Percentiles rank a stretch among this genome's conserved stretches.
These are phyloP conservation scores for Lolium perenne DNA, from an alignment of 176 grass and related monocot species.

Conservation along the genomic window DNA sequence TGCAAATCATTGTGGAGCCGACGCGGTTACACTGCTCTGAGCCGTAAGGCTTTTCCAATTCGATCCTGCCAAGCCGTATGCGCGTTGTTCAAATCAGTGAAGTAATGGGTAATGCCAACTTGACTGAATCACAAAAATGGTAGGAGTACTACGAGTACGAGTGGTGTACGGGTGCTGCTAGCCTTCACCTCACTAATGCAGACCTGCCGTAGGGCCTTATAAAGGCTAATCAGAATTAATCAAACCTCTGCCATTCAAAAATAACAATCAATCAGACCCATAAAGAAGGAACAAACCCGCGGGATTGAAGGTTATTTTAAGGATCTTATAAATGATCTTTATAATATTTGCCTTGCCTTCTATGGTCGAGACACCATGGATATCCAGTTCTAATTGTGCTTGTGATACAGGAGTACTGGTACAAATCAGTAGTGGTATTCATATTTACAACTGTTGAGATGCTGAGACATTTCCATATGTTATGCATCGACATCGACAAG, in stretches of 20 bases:
- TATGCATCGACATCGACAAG: conserved; percentile 24
- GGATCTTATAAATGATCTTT: conserved; percentile 27
- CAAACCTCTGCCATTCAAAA: conserved; percentile 11
- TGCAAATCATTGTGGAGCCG: conserved; percentile 41
- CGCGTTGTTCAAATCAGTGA: conserved; percentile 40
- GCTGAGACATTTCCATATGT: conserved; percentile 12
- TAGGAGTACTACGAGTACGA: not conserved
- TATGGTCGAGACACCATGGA: conserved; percentile 27
- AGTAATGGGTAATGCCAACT: conserved; percentile 8
- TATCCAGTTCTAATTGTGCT: not conserved
- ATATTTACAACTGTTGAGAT: conserved; percentile 6
- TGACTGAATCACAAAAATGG: not conserved
- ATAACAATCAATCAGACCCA: conserved; percentile 7
- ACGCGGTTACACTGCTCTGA: not conserved
- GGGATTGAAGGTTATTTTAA: conserved; percentile 5
- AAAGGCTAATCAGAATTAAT: not conserved
- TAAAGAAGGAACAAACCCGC: conserved; percentile 36
- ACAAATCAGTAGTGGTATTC: not conserved
- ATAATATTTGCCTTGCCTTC: conserved; percentile 32
- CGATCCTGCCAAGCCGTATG: conserved; percentile 35
- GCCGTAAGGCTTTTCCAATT: conserved; percentile 10
- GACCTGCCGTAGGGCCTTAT: conserved; percentile 31
- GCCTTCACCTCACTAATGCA: conserved; percentile 28
- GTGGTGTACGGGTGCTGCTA: not conserved
- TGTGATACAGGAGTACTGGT: not conserved